Evolutionary conservation across 257 asterid genomes (phyloP), one percentile per base, ranked within the genome.

Genomic region (Plantago elongata): DNA sequence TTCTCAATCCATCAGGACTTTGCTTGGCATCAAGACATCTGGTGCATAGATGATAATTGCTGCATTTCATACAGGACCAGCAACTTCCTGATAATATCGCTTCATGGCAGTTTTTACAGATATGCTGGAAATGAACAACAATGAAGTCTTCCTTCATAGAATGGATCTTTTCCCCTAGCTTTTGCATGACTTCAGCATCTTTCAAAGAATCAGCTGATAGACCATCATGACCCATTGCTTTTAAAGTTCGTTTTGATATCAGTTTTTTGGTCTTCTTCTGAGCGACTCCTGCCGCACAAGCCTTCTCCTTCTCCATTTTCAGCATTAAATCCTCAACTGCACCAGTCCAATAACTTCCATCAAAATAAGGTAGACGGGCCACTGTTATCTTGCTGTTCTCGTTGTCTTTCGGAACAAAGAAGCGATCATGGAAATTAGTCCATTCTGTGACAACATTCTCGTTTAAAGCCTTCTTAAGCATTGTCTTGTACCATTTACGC

Each of bases 341-440:
- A 65, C 75, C 69, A 42, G 88, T 80, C 93, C 95, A 89, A 65
- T 69, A 89, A 62, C 64, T 88, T 68, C 95, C 95, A 48, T 82
- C 90, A 62, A 86, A 85, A 59, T 84, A 82, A 69, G 96, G 96
- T 63, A 89, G 75, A 18, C 82, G 85, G 50, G 93, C 84, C 22
- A 83, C 86, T 57, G 88, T 81, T 72, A 83, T 71, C 81, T 79
- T 83, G 76, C 60, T 56, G 70, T 75, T 74, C 71, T 71, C 68
- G 38, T 78, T 72, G 68, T 65, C 83, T 62, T 65, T 73, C 1
- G 82, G 82, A 59, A 34, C 40, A 34, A 34, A 34, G 40, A 34
- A 34, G 40, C 8, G 40, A 34, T 34, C 40, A 34, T 34, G 40
- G 8, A 34, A 34, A 34, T 34, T 34, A 34, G 40, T 34, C 40